Conservation (phyloP, 768 basidiomycete species). For the Cubamyces sp. region DNA sequence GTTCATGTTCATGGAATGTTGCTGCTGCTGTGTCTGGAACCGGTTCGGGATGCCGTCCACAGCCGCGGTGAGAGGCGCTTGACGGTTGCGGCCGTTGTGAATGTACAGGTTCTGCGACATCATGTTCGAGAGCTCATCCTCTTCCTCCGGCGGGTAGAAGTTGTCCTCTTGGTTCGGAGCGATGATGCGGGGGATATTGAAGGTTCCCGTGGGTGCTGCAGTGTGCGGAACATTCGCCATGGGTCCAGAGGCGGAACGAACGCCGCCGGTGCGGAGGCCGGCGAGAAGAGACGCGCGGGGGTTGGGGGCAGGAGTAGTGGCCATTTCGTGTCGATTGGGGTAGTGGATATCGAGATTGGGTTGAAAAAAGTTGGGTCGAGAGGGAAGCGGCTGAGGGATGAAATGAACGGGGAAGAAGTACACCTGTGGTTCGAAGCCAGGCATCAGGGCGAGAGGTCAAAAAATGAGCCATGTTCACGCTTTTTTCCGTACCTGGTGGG, state of each 20-base stretch:
- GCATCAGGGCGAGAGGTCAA: neutral
- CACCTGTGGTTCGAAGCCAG: conserved; percentile 32
- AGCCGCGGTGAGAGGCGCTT: conserved; percentile 68
- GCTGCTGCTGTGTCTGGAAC: conserved; percentile 63
- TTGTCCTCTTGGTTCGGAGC: conserved; percentile 46
- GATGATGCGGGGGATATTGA: conserved; percentile 64
- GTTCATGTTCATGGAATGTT: conserved; percentile 58
- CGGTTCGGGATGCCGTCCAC: conserved; percentile 69
- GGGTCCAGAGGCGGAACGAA: conserved; percentile 67
- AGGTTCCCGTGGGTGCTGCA: conserved; percentile 63
- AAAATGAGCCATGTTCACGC: neutral
- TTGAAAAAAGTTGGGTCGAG: conserved; percentile 3
- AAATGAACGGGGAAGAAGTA: conserved; percentile 37
- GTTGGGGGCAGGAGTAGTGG: conserved; percentile 49
- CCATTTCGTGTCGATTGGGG: conserved; percentile 41
- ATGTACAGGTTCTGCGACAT: conserved; percentile 56
- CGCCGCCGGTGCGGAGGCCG: conserved; percentile 89
- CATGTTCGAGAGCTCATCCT: conserved; percentile 63
- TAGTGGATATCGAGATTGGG: conserved; percentile 27
- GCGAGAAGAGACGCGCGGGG: conserved; percentile 82
- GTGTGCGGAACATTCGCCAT: conserved; percentile 56
- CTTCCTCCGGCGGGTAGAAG: conserved; percentile 57
- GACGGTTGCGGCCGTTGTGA: conserved; percentile 40
- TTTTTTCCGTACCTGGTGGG: conserved; percentile 20
- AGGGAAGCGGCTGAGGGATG: conserved; percentile 26